Conservation (phyloP, 1,284 basidiomycete species). For the Somion occarium region DNA sequence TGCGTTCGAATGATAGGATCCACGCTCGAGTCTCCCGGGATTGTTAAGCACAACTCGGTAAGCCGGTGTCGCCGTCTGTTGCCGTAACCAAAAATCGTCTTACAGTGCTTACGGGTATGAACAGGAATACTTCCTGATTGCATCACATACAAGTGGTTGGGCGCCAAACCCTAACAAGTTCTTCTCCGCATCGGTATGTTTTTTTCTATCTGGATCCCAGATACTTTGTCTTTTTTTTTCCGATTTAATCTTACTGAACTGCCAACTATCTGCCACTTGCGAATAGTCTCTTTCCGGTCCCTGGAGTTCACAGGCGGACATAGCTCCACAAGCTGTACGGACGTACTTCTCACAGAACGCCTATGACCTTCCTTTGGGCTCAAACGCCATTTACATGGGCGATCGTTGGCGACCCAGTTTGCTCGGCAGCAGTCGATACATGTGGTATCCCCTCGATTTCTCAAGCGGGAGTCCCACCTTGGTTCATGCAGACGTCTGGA, state of each 20-base stretch:
- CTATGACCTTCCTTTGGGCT: conserved; percentile 47
- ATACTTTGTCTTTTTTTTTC: too few species aligned
- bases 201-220: not conserved
- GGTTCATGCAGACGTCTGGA: conserved; percentile 56
- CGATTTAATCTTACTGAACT: too few species aligned
- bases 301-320: conserved; percentile 55
- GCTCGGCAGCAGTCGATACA: conserved; percentile 54
- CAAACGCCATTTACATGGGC: conserved; percentile 57
- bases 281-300: conserved; percentile 50
- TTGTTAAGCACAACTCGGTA: conserved; percentile 53
- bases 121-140: conserved; percentile 55
- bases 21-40: conserved; percentile 58
- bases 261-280: too few species aligned
- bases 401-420: conserved; percentile 57
- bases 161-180: conserved; percentile 60
- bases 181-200: conserved; percentile 44
- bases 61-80: too few species aligned
- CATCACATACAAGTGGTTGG: conserved; percentile 59
- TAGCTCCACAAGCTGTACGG: conserved; percentile 43
- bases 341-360: conserved; percentile 64
- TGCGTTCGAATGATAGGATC: conserved; percentile 32
- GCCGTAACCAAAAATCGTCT: not conserved
- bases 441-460: conserved; percentile 59
- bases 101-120: not conserved
- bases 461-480: conserved; percentile 47